phyloP scores from a whole-genome alignment of 2,329 filamentous ascomycete genomes.

The Penicillium crustosum region DNA sequence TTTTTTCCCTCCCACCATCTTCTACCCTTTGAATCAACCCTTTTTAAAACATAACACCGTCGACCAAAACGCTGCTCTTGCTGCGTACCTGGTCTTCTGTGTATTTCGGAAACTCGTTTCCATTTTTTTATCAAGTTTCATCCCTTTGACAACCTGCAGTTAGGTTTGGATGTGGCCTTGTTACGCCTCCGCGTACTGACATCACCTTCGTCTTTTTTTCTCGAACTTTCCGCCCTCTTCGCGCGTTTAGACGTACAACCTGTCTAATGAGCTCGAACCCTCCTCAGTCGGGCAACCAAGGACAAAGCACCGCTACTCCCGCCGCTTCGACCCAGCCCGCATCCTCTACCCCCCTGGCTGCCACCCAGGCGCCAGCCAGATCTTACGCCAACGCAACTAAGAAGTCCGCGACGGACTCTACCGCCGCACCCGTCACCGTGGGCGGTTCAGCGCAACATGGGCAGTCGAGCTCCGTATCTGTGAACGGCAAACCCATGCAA shows the following conservation, averaged over 20 bases:
- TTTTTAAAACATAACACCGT: conserved; percentile 8
- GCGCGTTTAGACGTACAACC: conserved; percentile 33
- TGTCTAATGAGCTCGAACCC: conserved; percentile 63
- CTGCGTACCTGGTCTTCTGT: conserved; percentile 27
- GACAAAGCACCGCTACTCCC: conserved; percentile 41
- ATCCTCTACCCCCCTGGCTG: conserved; percentile 51
- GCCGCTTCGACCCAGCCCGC: conserved; percentile 48
- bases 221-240: conserved; percentile 13
- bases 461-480: conserved; percentile 66
- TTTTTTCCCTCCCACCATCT: conserved; percentile 23
- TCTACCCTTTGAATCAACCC: conserved; percentile 14
- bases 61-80: conserved; percentile 25
- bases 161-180: conserved; percentile 30
- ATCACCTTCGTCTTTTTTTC: conserved; percentile 20
- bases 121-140: conserved; percentile 13
- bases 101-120: conserved; percentile 18
- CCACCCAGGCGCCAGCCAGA: conserved; percentile 50
- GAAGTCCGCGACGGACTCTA: conserved; percentile 55
- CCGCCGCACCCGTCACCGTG: conserved; percentile 54
- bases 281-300: conserved; percentile 51
- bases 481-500: conserved; percentile 77
- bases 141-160: conserved; percentile 13
- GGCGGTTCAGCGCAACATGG: conserved; percentile 54
- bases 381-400: conserved; percentile 65
- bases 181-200: conserved; percentile 26